Conservation (phyloP, 495 filamentous ascomycete genomes). For the Letharia lupina region DNA sequence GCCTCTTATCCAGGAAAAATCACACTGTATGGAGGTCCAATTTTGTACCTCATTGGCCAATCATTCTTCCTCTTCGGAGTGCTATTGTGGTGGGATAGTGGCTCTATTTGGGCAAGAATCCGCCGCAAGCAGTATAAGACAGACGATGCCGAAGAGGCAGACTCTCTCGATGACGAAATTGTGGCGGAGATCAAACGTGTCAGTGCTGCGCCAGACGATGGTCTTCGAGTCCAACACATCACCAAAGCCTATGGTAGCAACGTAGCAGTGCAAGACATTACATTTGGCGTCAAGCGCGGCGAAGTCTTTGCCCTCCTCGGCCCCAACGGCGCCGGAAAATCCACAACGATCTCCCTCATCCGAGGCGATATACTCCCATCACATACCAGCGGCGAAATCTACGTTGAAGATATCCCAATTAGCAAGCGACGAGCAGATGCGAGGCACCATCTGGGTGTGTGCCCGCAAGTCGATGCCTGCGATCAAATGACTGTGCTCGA, state of each 20-base stretch:
- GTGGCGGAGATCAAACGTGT: conserved; percentile 41
- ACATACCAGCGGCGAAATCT: conserved; percentile 53
- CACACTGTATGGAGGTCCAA: conserved; percentile 66
- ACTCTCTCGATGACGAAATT: conserved; percentile 40
- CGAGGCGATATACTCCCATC: conserved; percentile 71
- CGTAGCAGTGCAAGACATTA: conserved; percentile 71
- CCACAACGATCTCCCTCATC: conserved; percentile 74
- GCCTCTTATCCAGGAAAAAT: conserved; percentile 62
- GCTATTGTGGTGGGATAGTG: conserved; percentile 65
- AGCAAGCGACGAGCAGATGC: conserved; percentile 55
- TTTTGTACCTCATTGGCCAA: conserved; percentile 67
- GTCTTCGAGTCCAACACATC: conserved; percentile 65
- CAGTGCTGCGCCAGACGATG: conserved; percentile 43
- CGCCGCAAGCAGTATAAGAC: conserved; percentile 29
- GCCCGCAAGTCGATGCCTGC: conserved; percentile 47
- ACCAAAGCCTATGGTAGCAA: conserved; percentile 63
- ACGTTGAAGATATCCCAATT: conserved; percentile 65
- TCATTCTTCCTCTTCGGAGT: conserved; percentile 54
- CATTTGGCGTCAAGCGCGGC: conserved; percentile 66
- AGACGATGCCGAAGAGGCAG: conserved; percentile 39
- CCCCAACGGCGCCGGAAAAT: conserved; percentile 84
- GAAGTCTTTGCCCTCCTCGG: conserved; percentile 82
- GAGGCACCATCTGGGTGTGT: conserved; percentile 64
- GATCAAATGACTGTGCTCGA: conserved; percentile 50
- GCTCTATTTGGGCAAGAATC: conserved; percentile 43